Conservation (phyloP, 78 protist genomes). For the Diacronema lutheri region DNA sequence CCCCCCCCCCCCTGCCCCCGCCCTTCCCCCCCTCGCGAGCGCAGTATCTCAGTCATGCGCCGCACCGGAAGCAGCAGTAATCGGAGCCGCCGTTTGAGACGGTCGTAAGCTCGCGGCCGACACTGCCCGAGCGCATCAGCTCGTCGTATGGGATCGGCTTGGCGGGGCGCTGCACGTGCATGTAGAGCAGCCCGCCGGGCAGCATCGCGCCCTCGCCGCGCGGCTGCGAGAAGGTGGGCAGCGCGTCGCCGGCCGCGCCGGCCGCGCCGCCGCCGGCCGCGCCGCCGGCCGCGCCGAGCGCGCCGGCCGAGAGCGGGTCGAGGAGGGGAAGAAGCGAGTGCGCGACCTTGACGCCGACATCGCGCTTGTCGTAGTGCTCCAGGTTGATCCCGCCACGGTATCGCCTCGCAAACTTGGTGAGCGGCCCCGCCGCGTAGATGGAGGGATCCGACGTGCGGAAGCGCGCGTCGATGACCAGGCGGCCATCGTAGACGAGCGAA, state of each 20-base stretch:
- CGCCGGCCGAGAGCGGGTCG: neutral
- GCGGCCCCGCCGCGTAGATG: conserved; percentile 26
- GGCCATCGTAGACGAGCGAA: conserved; percentile 39
- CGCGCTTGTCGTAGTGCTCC: neutral
- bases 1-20: too few relatives aligned
- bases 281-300: neutral
- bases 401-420: conserved; percentile 19
- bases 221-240: neutral
- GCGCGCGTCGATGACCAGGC: conserved; percentile 20
- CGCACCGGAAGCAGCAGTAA: neutral
- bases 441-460: conserved; percentile 31
- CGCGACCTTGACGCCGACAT: neutral
- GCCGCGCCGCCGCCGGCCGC: neutral
- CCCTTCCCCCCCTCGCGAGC: too few relatives aligned
- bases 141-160: too few relatives aligned
- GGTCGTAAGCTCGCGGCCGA: neutral
- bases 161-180: neutral
- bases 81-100: neutral
- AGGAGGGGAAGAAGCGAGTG: neutral
- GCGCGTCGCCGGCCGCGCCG: neutral
- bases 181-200: neutral
- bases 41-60: too few relatives aligned
- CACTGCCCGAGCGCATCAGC: too few relatives aligned
- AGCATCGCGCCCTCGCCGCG: neutral
- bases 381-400: neutral